Conservation (phyloP, 192 early-diverging fungal species). For the Lunasporangiospora selenospora region DNA sequence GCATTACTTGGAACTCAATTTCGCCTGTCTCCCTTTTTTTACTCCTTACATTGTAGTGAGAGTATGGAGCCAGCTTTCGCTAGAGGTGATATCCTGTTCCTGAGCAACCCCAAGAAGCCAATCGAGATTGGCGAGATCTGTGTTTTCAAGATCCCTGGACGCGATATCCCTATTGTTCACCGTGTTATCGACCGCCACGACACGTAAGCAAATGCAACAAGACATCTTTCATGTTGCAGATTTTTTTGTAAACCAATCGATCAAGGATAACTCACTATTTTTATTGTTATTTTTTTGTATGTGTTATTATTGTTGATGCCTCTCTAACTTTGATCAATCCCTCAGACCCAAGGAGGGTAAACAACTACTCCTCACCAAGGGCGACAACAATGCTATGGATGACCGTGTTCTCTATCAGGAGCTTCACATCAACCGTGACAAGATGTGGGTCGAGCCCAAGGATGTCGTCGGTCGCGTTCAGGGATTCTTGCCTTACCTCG, state of each 20-base stretch:
- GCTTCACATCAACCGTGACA: conserved; percentile 58
- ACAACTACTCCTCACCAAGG: conserved; percentile 94
- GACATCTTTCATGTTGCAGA: not conserved
- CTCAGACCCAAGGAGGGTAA: conserved; percentile 66
- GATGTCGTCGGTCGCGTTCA: conserved; percentile 90
- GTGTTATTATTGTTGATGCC: not conserved
- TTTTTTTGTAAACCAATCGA: not conserved
- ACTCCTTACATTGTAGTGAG: conserved; percentile 58
- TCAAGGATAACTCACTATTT: not conserved
- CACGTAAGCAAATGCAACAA: conserved; percentile 53
- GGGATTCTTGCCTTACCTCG: conserved; percentile 88
- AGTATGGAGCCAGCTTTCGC: conserved; percentile 98
- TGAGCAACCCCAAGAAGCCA: conserved; percentile 75
- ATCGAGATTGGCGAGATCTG: conserved; percentile 91
- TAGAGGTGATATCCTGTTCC: conserved; percentile 91
- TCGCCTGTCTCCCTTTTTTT: conserved; percentile 3
- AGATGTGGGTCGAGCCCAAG: conserved; percentile 92
- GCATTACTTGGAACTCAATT: no score
- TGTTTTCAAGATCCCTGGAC: conserved; percentile 91
- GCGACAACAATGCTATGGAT: conserved; percentile 92
- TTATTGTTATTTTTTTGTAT: not conserved
- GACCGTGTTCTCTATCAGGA: conserved; percentile 87
- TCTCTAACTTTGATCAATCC: not conserved
- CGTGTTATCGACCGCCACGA: conserved; percentile 93
- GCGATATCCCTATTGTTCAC: conserved; percentile 96